Evolutionary conservation across 1,284 basidiomycete genomes (phyloP), one percentile per base, ranked within the genome.

Genomic region (Mixia osmundae): DNA sequence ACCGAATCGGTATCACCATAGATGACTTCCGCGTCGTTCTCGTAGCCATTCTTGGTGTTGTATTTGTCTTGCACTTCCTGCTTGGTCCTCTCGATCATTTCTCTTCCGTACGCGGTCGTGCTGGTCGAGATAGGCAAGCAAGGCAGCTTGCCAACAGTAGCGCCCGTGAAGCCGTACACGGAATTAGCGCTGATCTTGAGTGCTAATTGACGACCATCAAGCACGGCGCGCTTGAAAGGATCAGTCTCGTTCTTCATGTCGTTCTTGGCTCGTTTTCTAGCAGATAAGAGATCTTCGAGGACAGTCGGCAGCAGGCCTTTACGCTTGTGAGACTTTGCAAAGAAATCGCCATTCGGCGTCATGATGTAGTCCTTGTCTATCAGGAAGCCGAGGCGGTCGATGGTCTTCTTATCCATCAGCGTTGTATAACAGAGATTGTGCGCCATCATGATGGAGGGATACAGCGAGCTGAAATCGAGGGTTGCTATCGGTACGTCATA

Each of bases 391-490:
- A 91, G 59, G 11, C 75, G 67, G 15, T 82, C 75, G 14, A 85
- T 73, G 0, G 72, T 76, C 3, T 45, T 38, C 51, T 72, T 76
- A 45, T 89, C 76, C 16, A 89, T 55, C 11, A 91, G 61, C 0
- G 87, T 89, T 0, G 87, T 91, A 51, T 94, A 95, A 55, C 85
- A 94, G 2, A 95, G 61, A 52, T 94, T 95, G 54, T 95, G 87
- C 1, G 85, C 87, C 83, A 91, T 91, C 85, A 95, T 95, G 59
- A 95, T 94, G 0, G 87, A 94, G 1, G 85, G 85, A 55, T 95
- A 95, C 45, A 95, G 65, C 1, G 83, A 91, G 39, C 79, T 83
- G 59, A 95, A 95, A 67, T 95, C 85, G 28, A 95, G 67, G 0
- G 85, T 94, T 4, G 87, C 82, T 49, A 95, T 91, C 1, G 85